A percentile compares a stretch with the other conserved stretches of the same genome.
Conservation (phyloP, 257 asterid genomes). For the Ajuga chamaepitys region DNA sequence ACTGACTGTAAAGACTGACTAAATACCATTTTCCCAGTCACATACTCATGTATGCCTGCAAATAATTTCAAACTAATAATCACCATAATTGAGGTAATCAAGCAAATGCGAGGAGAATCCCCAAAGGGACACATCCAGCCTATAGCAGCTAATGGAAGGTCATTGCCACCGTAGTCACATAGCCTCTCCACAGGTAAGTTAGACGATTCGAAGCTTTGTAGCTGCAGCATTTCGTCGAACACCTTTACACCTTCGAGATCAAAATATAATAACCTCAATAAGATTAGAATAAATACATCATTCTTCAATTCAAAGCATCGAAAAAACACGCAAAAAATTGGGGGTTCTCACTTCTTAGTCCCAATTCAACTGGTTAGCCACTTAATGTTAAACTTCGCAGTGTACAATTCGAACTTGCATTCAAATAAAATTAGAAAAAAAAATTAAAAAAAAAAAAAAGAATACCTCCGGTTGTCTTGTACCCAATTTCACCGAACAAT, state of each 20-base stretch:
- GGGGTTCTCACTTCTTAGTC: not conserved
- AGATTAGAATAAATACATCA: not conserved
- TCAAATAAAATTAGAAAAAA: too few relatives aligned
- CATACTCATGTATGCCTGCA: not conserved
- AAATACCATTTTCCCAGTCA: too few relatives aligned
- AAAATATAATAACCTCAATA: not conserved
- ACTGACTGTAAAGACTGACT: too few relatives aligned
- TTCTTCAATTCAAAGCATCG: not conserved
- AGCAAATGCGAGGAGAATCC: not conserved
- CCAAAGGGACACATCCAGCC: slow-evolving; percentile 27
- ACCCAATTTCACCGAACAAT: too few relatives aligned
- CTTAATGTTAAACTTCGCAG: too few relatives aligned
- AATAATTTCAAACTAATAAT: not conserved
- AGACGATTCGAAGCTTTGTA: not conserved
- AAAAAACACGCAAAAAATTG: not conserved
- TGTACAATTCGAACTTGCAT: too few relatives aligned
- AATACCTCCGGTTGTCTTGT: not conserved
- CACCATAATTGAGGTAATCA: slow-evolving; percentile 18
- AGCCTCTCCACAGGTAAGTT: not conserved
- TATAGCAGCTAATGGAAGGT: slow-evolving; percentile 9
- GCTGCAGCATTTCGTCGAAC: slow-evolving; percentile 15
- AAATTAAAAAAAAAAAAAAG: not conserved
- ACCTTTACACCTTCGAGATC: slow-evolving; percentile 11
- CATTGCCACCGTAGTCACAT: slow-evolving; percentile 24
- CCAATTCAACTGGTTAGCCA: not conserved